These are phyloP conservation scores for Didymella pomorum DNA, from an alignment of 2,329 filamentous ascomycete genomes.

Conservation along the genomic window DNA sequence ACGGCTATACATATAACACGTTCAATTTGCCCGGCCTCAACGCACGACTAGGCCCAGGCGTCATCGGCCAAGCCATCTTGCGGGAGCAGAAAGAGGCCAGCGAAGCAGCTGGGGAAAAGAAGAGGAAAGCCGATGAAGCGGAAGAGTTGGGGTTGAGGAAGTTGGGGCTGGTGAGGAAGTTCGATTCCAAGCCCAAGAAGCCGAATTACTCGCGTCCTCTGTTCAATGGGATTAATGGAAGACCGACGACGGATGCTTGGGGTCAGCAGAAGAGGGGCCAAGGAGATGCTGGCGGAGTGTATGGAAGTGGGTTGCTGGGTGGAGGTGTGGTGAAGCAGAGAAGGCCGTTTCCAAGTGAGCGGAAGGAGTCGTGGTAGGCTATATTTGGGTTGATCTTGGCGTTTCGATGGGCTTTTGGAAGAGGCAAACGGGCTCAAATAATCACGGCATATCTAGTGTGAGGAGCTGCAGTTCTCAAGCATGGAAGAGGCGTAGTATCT, in stretches of 20 bases:
- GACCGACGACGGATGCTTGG: slow-evolving; percentile 15
- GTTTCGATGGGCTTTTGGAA: not conserved
- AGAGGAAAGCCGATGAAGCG: not conserved
- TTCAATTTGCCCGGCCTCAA: slow-evolving; percentile 22
- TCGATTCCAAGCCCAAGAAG: slow-evolving; percentile 3
- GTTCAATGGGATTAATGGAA: slow-evolving; percentile 31
- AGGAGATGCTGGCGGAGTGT: not conserved
- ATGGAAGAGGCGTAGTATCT: not conserved
- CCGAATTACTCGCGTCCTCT: slow-evolving; percentile 24
- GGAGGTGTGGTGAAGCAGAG: not conserved
- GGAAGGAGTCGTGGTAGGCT: not conserved
- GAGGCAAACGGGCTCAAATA: not conserved
- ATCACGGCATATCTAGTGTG: not conserved
- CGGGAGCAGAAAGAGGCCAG: not conserved
- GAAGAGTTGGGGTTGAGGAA: not conserved
- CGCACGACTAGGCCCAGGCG: slow-evolving; percentile 14
- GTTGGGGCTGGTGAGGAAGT: not conserved
- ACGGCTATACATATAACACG: slow-evolving; percentile 21
- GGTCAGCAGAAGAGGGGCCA: not conserved
- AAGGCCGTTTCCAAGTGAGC: not conserved
- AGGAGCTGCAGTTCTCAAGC: not conserved
- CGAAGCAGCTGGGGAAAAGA: not conserved
- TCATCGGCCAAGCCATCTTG: slow-evolving; percentile 14
- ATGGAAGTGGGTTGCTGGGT: not conserved
- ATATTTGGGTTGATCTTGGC: no score